Percentiles rank a stretch among this genome's conserved stretches.
These are phyloP conservation scores for Pyrenophora seminiperda DNA, from an alignment of 2,329 filamentous ascomycete species.

Conservation along the genomic window DNA sequence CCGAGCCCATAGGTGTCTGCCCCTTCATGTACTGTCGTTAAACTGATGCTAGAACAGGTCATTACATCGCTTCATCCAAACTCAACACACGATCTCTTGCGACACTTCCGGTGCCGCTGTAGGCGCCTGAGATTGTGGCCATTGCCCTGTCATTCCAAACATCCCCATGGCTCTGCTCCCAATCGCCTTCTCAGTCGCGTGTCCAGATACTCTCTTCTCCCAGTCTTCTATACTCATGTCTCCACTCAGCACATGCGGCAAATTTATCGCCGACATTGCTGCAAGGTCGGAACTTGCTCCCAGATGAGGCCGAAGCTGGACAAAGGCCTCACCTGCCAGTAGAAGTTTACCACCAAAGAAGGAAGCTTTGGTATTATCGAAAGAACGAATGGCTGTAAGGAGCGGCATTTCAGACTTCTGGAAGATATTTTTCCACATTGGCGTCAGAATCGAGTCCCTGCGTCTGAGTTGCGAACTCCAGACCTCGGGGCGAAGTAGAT, in stretches of 20 bases:
- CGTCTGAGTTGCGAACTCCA: constrained; percentile 39
- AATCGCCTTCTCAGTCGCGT: constrained; percentile 28
- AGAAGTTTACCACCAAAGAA: constrained; percentile 50
- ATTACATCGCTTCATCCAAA: background rate
- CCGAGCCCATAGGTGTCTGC: too few species aligned
- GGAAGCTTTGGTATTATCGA: constrained; percentile 37
- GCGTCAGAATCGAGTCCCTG: constrained; percentile 34
- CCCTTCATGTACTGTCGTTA: too few species aligned
- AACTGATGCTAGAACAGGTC: too few species aligned
- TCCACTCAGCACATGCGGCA: constrained; percentile 45
- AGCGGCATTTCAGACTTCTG: constrained; percentile 45
- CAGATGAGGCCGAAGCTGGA: constrained; percentile 51
- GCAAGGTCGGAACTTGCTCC: constrained; percentile 53
- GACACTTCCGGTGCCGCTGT: background rate
- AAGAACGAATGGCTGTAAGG: constrained; percentile 52
- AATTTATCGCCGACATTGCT: constrained; percentile 46
- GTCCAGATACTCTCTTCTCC: constrained; percentile 33
- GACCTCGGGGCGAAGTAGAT: constrained; percentile 40
- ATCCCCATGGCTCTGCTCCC: constrained; percentile 16
- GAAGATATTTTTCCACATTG: constrained; percentile 49
- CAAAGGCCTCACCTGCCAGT: constrained; percentile 53
- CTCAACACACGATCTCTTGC: background rate
- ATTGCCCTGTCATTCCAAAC: constrained; percentile 25
- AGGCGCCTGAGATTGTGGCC: constrained; percentile 13
- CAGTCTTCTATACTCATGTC: constrained; percentile 40